A percentile compares a stretch with the other conserved stretches of the same genome.
These are phyloP conservation scores for Pichia sp. DNA, from an alignment of 1,139 yeast genomes.

Conservation along the genomic window DNA sequence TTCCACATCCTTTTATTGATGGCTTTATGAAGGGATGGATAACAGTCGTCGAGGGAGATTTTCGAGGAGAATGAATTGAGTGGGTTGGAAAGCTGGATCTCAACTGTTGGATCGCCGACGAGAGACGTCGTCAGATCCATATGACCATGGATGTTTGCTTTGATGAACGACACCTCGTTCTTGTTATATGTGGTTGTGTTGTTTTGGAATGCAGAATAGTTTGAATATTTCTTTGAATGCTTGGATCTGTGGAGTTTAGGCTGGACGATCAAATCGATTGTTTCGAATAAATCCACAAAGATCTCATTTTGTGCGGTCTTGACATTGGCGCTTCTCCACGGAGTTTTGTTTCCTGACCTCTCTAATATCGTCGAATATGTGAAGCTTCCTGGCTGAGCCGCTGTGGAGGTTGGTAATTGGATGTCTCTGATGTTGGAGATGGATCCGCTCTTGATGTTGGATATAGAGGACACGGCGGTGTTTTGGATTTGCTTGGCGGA, in stretches of 20 bases:
- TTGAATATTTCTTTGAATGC: neutral
- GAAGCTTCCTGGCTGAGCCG: neutral
- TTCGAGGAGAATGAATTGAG: constrained; percentile 28
- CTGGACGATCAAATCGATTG: constrained; percentile 45
- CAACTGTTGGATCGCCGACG: constrained; percentile 74
- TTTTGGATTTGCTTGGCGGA: constrained; percentile 37
- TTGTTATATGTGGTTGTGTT: neutral
- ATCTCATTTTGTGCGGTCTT: constrained; percentile 75
- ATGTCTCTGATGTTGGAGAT: constrained; percentile 8
- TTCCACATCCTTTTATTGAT: constrained; percentile 49
- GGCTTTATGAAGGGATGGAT: constrained; percentile 61
- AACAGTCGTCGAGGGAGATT: constrained; percentile 35
- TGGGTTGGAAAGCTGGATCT: constrained; percentile 48
- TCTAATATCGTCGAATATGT: constrained; percentile 27
- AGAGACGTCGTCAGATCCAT: constrained; percentile 64
- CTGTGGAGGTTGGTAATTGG: neutral
- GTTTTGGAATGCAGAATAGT: neutral
- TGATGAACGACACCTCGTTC: constrained; percentile 1
- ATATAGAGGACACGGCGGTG: constrained; percentile 30
- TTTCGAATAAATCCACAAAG: constrained; percentile 74
- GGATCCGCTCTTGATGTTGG: constrained; percentile 25
- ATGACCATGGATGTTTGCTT: constrained; percentile 63
- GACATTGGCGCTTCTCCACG: constrained; percentile 74
- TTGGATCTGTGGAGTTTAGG: constrained; percentile 18
- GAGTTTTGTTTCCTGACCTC: constrained; percentile 39